phyloP scores from a whole-genome alignment of 257 asterid genomes.

The Mentha longifolia region DNA sequence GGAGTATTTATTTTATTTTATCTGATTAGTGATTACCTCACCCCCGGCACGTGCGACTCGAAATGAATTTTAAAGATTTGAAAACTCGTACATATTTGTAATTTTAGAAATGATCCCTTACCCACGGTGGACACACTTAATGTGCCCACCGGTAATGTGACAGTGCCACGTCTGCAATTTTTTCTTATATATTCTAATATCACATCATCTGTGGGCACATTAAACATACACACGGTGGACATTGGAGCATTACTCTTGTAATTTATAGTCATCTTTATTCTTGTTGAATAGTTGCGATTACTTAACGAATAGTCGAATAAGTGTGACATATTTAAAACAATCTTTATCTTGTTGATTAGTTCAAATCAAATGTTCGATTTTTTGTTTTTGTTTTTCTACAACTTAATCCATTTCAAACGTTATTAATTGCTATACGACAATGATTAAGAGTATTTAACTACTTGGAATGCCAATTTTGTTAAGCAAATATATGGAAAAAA shows the following conservation, averaged over 20 bases:
- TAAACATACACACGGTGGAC: too few species aligned
- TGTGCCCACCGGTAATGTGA: too few species aligned
- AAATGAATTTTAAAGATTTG: not conserved
- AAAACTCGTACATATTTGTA: too few species aligned
- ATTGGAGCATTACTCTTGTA: too few species aligned
- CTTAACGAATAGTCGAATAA: not conserved
- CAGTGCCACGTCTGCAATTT: too few species aligned
- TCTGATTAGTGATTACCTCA: constrained; percentile 9
- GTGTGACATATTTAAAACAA: not conserved
- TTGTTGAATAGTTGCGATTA: not conserved
- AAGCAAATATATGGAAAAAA: not conserved
- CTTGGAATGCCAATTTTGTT: not conserved
- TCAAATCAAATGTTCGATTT: not conserved
- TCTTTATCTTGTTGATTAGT: not conserved
- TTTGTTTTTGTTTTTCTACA: too few species aligned
- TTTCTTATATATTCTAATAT: too few species aligned
- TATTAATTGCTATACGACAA: constrained; percentile 1
- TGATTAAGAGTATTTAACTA: not conserved
- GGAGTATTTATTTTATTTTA: too few species aligned
- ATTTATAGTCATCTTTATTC: not conserved
- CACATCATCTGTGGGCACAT: too few species aligned
- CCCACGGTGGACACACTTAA: too few species aligned
- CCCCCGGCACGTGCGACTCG: constrained; percentile 44
- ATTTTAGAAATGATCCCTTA: too few species aligned
- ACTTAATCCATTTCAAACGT: not conserved